Conservation (phyloP, 2,329 filamentous ascomycete genomes). For the Didymella exigua region DNA sequence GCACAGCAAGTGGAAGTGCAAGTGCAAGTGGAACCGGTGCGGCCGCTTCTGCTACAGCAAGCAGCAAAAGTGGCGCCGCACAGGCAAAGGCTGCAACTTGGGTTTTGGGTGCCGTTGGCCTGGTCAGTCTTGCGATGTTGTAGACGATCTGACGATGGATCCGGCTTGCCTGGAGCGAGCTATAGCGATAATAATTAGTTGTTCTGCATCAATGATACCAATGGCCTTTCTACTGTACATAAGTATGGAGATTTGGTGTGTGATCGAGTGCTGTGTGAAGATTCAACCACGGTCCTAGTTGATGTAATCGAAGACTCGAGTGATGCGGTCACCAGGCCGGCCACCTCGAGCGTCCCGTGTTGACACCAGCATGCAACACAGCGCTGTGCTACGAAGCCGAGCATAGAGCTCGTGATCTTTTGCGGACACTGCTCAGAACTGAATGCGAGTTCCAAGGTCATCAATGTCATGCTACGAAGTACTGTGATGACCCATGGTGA, state of each 20-base stretch:
- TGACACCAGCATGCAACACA: background rate
- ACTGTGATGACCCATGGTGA: background rate
- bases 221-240: background rate
- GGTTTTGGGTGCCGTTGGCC: constrained; percentile 43
- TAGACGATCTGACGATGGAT: constrained; percentile 12
- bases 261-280: background rate
- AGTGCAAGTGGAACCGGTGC: constrained; percentile 26
- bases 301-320: too few relatives aligned
- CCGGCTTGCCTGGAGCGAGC: constrained; percentile 4
- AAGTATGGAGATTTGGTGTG: too few relatives aligned
- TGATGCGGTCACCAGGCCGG: background rate
- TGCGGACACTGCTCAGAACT: too few relatives aligned
- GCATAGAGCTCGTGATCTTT: too few relatives aligned
- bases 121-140: constrained; percentile 39
- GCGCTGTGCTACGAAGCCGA: background rate
- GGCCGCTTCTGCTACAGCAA: constrained; percentile 22
- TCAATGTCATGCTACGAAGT: background rate
- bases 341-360: background rate
- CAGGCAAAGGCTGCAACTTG: constrained; percentile 42
- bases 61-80: constrained; percentile 30
- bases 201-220: constrained; percentile 8
- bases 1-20: constrained; percentile 36
- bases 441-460: too few relatives aligned
- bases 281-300: too few relatives aligned
- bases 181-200: background rate